These are phyloP conservation scores for Chlorella sp. DNA, from an alignment of 139 green algal species.

Conservation along the genomic window DNA sequence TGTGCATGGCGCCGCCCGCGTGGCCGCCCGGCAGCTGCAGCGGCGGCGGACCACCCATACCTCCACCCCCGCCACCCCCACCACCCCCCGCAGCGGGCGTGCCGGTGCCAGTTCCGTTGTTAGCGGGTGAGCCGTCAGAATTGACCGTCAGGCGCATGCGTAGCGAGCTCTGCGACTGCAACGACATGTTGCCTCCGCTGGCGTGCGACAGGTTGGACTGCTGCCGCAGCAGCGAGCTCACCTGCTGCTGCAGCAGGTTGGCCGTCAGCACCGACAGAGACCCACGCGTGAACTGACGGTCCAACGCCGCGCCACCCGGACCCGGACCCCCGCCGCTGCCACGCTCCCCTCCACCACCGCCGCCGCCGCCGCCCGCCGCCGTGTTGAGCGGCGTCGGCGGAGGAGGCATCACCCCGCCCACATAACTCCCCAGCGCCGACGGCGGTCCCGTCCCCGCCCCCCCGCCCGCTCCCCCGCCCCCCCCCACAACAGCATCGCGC, in stretches of 20 bases:
- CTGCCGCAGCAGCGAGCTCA: neutral
- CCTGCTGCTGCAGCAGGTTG: slow-evolving; percentile 16
- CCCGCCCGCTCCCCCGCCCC: too few species aligned
- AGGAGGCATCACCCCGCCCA: too few species aligned
- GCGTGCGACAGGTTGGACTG: neutral
- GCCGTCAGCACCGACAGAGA: slow-evolving; percentile 8
- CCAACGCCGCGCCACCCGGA: neutral
- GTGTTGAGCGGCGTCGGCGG: neutral
- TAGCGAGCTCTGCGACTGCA: neutral
- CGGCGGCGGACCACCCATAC: neutral
- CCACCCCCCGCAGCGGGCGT: neutral
- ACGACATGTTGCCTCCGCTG: too few species aligned
- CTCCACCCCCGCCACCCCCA: neutral
- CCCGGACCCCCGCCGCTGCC: too few species aligned
- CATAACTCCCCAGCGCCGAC: too few species aligned
- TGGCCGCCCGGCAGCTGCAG: neutral
- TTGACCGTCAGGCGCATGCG: neutral
- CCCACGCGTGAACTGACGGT: neutral
- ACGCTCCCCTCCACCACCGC: neutral
- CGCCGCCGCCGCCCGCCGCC: too few species aligned
- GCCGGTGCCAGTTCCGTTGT: too few species aligned
- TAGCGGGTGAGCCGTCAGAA: too few species aligned
- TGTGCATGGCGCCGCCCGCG: too few species aligned
- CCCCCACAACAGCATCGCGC: too few species aligned
- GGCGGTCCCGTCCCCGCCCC: too few species aligned